Conservation (phyloP, 2,329 filamentous ascomycete genomes). For the Teratosphaeria nubilosa region DNA sequence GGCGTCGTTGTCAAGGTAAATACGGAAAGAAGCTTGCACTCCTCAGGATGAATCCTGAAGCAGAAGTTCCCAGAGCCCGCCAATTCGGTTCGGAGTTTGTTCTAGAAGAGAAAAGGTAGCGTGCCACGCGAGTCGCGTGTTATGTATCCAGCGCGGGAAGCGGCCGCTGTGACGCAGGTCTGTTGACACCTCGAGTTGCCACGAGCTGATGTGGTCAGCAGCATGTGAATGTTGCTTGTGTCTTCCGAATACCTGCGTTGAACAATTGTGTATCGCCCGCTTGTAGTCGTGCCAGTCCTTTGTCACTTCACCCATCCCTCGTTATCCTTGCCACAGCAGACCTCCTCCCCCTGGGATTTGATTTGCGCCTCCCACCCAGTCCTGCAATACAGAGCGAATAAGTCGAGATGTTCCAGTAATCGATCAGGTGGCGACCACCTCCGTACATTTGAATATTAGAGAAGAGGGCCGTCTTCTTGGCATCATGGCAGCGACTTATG, state of each 20-base stretch:
- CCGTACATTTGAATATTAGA: not conserved
- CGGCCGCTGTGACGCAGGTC: not conserved
- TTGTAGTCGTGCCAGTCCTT: not conserved
- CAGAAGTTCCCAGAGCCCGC: not conserved
- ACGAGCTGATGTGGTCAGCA: not conserved
- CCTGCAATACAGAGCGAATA: not conserved
- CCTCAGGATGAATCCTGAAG: not conserved
- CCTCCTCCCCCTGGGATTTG: not conserved
- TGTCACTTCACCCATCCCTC: not conserved
- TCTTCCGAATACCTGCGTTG: not conserved
- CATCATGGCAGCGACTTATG: slow-evolving; percentile 42
- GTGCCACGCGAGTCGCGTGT: slow-evolving; percentile 40
- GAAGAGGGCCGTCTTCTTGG: not conserved
- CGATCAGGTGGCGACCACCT: not conserved
- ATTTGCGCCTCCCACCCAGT: not conserved
- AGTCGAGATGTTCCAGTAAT: not conserved
- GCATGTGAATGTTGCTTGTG: not conserved
- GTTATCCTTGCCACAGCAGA: not conserved
- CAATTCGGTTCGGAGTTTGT: not conserved
- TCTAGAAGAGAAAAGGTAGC: slow-evolving; percentile 56
- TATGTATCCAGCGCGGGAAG: not conserved
- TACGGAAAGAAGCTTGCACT: not conserved
- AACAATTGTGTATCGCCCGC: no score
- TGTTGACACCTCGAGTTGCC: not conserved
- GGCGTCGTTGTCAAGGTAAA: not conserved